Evolutionary conservation across 768 basidiomycete species (phyloP).

Genomic region (Xerocomus potaroensis): DNA sequence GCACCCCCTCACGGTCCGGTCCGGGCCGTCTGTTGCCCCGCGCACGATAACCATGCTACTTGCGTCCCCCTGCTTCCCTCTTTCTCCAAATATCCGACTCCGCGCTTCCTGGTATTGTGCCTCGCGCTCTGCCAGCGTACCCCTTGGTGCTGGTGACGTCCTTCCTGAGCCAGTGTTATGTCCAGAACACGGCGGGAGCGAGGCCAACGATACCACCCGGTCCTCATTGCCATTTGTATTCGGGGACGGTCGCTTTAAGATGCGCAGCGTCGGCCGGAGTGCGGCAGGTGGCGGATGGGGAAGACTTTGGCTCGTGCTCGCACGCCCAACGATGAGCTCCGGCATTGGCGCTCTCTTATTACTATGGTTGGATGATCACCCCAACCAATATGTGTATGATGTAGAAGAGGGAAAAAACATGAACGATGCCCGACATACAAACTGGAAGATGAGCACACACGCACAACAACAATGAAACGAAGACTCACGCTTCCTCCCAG

Average conservation of each 20-base stretch:
- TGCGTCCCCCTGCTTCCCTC: slow-evolving; percentile 4
- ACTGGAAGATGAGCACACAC: slow-evolving; percentile 13
- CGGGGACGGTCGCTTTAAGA: slow-evolving; percentile 63
- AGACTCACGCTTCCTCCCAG: slow-evolving; percentile 69
- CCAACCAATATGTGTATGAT: background rate
- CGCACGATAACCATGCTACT: slow-evolving; percentile 21
- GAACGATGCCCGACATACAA: background rate
- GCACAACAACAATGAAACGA: slow-evolving; percentile 1
- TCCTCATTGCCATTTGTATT: background rate
- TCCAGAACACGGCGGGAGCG: slow-evolving; percentile 16
- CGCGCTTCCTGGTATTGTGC: slow-evolving; percentile 70
- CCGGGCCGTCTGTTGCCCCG: too few relatives aligned
- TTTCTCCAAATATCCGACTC: slow-evolving; percentile 62
- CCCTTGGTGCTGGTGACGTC: slow-evolving; percentile 20
- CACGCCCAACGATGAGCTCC: slow-evolving; percentile 43
- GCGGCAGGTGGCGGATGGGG: slow-evolving; percentile 52
- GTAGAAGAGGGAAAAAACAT: background rate
- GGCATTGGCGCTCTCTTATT: slow-evolving; percentile 69
- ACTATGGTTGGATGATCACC: slow-evolving; percentile 31
- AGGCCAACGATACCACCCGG: background rate
- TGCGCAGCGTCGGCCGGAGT: slow-evolving; percentile 61
- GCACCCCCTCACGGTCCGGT: slow-evolving; percentile 26
- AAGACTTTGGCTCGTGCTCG: slow-evolving; percentile 35
- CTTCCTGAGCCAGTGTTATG: slow-evolving; percentile 8
- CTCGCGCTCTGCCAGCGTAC: slow-evolving; percentile 58